Evolutionary conservation across 345 rosid species (phyloP).

Genomic region (Linum tenue): DNA sequence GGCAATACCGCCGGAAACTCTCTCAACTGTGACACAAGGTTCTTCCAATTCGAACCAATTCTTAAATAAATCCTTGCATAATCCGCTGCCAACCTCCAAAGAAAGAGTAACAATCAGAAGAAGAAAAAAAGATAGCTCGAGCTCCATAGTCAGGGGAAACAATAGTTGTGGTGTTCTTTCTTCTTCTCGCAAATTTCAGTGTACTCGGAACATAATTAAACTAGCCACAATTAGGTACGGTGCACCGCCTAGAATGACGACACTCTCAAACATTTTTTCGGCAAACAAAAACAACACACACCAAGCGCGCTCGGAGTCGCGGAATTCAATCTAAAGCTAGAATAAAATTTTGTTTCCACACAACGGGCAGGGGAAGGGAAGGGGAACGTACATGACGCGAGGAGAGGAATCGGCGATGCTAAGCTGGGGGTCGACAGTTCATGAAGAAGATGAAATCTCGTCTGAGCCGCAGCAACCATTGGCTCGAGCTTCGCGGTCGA

Average conservation of each 20-base stretch:
- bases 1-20: conserved; percentile 89
- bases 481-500: background rate
- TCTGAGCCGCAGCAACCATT: conserved; percentile 10
- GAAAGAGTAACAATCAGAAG: conserved; percentile 2
- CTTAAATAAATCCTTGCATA: conserved; percentile 80
- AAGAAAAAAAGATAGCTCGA: background rate
- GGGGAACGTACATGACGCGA: conserved; percentile 49
- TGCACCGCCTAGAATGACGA: background rate
- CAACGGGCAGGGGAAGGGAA: background rate
- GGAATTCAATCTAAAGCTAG: background rate
- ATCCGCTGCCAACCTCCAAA: conserved; percentile 31
- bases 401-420: conserved; percentile 47
- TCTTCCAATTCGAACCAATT: conserved; percentile 61
- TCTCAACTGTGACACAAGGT: conserved; percentile 56
- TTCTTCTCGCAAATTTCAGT: background rate
- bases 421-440: conserved; percentile 49
- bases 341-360: background rate
- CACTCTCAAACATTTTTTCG: background rate
- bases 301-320: background rate
- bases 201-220: background rate
- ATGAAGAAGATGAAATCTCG: conserved; percentile 32
- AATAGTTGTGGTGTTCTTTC: background rate
- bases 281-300: background rate
- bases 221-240: too few relatives aligned
- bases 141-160: background rate